Base-by-base conservation (phyloP, 768 basidiomycete genomes). In the Kwoniella newhampshirensis region DNA sequence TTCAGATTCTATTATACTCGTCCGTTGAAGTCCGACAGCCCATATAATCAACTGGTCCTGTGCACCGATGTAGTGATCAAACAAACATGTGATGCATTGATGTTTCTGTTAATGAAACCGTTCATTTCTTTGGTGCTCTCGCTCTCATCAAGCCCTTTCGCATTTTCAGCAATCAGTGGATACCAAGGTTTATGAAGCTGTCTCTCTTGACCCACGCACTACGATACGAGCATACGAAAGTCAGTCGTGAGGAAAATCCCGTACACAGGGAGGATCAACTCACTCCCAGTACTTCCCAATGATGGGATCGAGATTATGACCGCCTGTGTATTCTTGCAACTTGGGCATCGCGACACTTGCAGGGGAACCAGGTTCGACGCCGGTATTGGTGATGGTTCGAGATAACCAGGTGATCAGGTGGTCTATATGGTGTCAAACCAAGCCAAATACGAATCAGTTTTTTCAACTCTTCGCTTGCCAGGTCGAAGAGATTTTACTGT, bases 361-460 rank as follows among this genome's bases (percentile, higher is more conserved):
- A 15, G 61, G 58, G 11, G 65, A 62, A 1, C 56, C 58, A 25
- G 65, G 70, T 46, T 67, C 65, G 8, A 64, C 63, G 46, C 67
- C 67, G 23, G 67, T 54, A 39, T 65, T 62, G 44, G 66, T 59
- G 46, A 64, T 57, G 21, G 60, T 68, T 20, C 70, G 42, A 8
- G 70, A 57, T 15, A 72, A 56, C 70, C 70, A 72, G 23, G 66
- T 67, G 62, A 72, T 72, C 30, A 72, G 42, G 60, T 72, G 70
- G 60, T 62, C 70, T 72, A 39, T 42, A 23, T 8, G 8, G 21
- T 18, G 40, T 42, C 6, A 7, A 42, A 32, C 7, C n/a, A 42
- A 42, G 36, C 11, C 9, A 37, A 37, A 37, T n/a, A n/a, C 9
- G 36, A 11, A n/a, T 37, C 36, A 37, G 36, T n/a, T 37, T 37